Percentiles rank a stretch among this genome's conserved stretches.
phyloP scores from a whole-genome alignment of 805 yeast species.

The Cyberlindnera maclurae region DNA sequence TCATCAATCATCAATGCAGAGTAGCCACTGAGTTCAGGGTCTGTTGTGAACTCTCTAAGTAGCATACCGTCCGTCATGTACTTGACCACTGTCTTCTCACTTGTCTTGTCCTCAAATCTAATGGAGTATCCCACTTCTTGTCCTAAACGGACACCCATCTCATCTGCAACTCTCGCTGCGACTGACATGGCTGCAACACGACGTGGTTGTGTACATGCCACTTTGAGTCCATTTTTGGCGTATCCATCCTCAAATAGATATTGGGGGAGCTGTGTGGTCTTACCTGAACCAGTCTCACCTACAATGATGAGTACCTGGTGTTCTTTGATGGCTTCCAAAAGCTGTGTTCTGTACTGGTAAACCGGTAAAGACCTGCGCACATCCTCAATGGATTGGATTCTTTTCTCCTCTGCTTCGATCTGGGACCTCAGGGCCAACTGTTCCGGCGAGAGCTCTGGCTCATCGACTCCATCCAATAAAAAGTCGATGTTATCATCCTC shows the following conservation, averaged over 20 bases:
- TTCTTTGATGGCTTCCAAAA: conserved; percentile 50
- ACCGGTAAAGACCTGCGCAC: conserved; percentile 72
- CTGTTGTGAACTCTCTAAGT: conserved; percentile 72
- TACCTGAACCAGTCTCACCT: conserved; percentile 92
- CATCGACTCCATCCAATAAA: conserved; percentile 29
- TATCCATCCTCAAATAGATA: conserved; percentile 80
- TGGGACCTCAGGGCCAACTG: conserved; percentile 30
- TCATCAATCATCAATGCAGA: conserved; percentile 91
- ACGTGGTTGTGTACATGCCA: conserved; percentile 92
- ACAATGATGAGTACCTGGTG: conserved; percentile 70
- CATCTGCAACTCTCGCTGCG: conserved; percentile 88
- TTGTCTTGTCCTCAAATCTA: conserved; percentile 77
- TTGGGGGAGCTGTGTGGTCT: conserved; percentile 90
- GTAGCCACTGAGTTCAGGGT: conserved; percentile 61
- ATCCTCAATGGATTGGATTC: conserved; percentile 26
- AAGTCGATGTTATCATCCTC: conserved; percentile 53
- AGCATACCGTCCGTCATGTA: conserved; percentile 97
- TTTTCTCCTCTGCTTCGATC: conserved; percentile 25
- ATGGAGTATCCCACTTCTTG: conserved; percentile 82
- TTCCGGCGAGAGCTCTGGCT: conserved; percentile 22
- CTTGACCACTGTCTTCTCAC: conserved; percentile 62
- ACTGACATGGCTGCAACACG: conserved; percentile 92
- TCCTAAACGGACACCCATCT: conserved; percentile 76
- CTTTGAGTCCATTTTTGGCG: conserved; percentile 45
- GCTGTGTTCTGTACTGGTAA: conserved; percentile 49